Evolutionary conservation across 495 filamentous ascomycete species (phyloP), one percentile per base, ranked within the genome.

Genomic region (Bombardia bombarda): DNA sequence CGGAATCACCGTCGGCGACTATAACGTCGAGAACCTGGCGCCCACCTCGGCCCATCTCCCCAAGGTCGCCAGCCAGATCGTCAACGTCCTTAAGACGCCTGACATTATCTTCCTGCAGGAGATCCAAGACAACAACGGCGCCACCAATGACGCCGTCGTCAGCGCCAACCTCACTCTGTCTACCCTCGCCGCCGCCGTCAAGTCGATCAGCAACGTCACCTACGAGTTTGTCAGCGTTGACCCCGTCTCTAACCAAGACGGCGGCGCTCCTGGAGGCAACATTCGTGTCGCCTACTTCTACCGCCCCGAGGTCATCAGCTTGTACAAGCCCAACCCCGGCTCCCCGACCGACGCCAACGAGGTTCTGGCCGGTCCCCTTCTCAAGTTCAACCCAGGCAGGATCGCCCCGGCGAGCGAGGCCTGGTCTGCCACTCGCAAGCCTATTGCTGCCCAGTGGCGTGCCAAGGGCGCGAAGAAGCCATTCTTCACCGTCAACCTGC

Each of bases 221-320:
- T 83, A 75, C 52, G 51, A 54, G 36, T 80, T 64, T 49, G 59
- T 60, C 31, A 65, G 73, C 40, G 65, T 82, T 43, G 62, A 50
- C 36, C 74, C 77, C 2, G 40, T 63, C 16, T 45, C 75, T 52
- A 60, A 64, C 53, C 35, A 58, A 36, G 72, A 80, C 52, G 79
- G 79, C 47, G 79, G 79, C 25, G 52, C 67, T 18, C 78, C 75
- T 0, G 78, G 78, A 23, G 75, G 77, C n/a, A 82, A 83, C 55
- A 82, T 83, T 66, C 77, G 79, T 19, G 62, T 66, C 7, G 78
- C 75, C 4, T 83, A 78, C 58, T 60, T 83, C 8, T 83, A 78
- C 64, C 68, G 75, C 10, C 66, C 73, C 0, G 49, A 60, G 2
- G 38, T 74, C 4, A 45, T 82, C 24, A 64, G 55, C 12, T 66